Base-by-base conservation (phyloP, 169 alveolate species). In the Babesia gibsoni region DNA sequence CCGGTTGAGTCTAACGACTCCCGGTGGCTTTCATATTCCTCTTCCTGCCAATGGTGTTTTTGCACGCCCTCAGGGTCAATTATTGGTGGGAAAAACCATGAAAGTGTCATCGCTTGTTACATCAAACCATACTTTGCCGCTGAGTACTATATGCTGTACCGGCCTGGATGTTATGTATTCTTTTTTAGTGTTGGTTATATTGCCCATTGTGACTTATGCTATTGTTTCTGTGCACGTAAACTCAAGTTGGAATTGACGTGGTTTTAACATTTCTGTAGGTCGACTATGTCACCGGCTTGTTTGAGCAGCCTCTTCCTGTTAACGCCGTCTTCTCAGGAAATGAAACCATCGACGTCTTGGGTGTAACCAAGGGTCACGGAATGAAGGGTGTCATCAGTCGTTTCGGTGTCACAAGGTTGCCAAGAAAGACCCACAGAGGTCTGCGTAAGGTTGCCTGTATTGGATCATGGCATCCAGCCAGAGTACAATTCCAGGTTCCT, bases 381-480 rank as follows among this genome's bases (percentile, higher is more conserved):
- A 92, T 91, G 57, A 96, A 96, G 82, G 99, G 99, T 81, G 99
- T 98, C 43, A 96, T 97, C 66, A 92, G 96, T 39, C 97, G 99
- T 84, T 98, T 96, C 95, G 99, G 99, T 9, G 99, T 97, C 41
- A 97, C 99, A 57, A 95, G 99, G 43, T 94, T 98, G 81, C 98
- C 98, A 56, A 95, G 99, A 84, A 98, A 98, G 94, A 95, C 99
- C 68, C 99, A 98, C 87, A 95, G 99, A 80, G 99, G 99, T 49
- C 93, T 97, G 85, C 91, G 99, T 59, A 97, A 97, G 93, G 99
- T 98, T 50, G 99, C 99, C 23, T 98, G 99, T 90, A 97, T 98
- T 70, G 99, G 99, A 56, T 97, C 99, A n/a, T 98, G 99, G 99
- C 99, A 98, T 91, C 99, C 99, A 52, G 98, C 99, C 37, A 92